Evolutionary conservation across 768 basidiomycete species (phyloP), one percentile per base, ranked within the genome.

Genomic region (Suillus hirtellus): DNA sequence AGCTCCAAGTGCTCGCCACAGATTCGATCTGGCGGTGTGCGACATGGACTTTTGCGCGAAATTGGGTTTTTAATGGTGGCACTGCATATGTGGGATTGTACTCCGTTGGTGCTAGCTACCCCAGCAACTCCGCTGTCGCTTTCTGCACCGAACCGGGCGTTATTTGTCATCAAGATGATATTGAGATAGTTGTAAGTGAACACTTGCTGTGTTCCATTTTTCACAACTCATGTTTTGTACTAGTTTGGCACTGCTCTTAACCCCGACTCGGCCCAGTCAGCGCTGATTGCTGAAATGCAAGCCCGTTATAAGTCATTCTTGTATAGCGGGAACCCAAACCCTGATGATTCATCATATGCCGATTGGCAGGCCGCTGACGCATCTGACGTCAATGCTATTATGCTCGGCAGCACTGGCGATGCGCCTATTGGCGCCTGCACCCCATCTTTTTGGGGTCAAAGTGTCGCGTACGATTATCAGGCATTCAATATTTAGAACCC

Each of bases 111-210:
- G 83, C 88, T 24, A 84, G 87, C n/a, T 90, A 92, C 73, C 86
- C 89, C 12, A 82, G 81, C 47, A 93, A 92, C 75, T 78, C 79
- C 46, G 78, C 62, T 1, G 76, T 85, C 53, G 68, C 84, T 0
- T 86, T 81, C 71, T 93, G 91, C 75, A 80, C 79, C 6, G 72
- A 81, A 66, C 42, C 78, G 37, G 87, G 86, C 42, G 73, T 77
- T 38, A 87, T 92, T 44, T 93, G 91, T 75, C 91, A 92, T 72
- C 83, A 92, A 72, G 92, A 93, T 71, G 92, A 94, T 69, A 93
- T 93, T 64, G 77, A 88, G 77, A 87, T 90, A 71, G 83, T 93
- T 64, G 89, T 89, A 76, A 63, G 87, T 82, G 24, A 37, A 49
- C 34, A 31, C 42, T 34, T 15, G 11, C 27, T 43, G 5, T 47